phyloP scores from a whole-genome alignment of 768 basidiomycete species.

The Rhizopogon salebrosus region DNA sequence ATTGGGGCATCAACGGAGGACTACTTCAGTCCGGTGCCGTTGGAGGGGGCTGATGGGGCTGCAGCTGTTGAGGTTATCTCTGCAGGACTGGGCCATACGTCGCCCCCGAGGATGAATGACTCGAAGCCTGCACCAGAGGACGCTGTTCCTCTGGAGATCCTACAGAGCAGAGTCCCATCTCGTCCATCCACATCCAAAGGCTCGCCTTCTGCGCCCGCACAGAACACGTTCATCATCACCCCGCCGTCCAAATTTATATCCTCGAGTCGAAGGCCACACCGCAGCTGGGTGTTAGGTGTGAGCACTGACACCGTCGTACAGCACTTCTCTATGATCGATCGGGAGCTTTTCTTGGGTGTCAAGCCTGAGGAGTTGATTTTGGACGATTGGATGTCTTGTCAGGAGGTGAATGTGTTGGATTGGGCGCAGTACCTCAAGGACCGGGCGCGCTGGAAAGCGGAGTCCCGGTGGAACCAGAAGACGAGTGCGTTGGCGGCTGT shows the following conservation, averaged over 20 bases:
- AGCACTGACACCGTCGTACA: slow-evolving; percentile 61
- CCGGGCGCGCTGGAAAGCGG: slow-evolving; percentile 60
- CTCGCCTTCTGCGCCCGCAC: slow-evolving; percentile 15
- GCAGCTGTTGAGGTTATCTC: neutral
- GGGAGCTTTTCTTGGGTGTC: slow-evolving; percentile 79
- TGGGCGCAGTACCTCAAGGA: slow-evolving; percentile 83
- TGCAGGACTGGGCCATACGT: slow-evolving; percentile 10
- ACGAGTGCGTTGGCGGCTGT: slow-evolving; percentile 70
- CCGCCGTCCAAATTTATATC: slow-evolving; percentile 32
- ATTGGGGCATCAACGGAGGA: slow-evolving; percentile 15
- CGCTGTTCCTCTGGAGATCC: slow-evolving; percentile 61
- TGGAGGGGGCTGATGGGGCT: slow-evolving; percentile 11
- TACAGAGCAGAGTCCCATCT: slow-evolving; percentile 50
- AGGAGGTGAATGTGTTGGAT: slow-evolving; percentile 67
- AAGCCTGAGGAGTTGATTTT: slow-evolving; percentile 86
- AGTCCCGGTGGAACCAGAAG: slow-evolving; percentile 51
- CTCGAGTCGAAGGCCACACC: slow-evolving; percentile 45
- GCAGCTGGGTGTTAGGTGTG: slow-evolving; percentile 67
- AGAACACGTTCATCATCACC: slow-evolving; percentile 12
- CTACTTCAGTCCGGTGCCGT: slow-evolving; percentile 15
- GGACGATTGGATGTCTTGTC: slow-evolving; percentile 60
- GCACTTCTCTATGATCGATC: slow-evolving; percentile 85
- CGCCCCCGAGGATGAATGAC: slow-evolving; percentile 29
- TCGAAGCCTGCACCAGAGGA: slow-evolving; percentile 54
- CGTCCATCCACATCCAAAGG: slow-evolving; percentile 30